Conservation (phyloP, 1,284 basidiomycete species). For the Cerrena zonata region DNA sequence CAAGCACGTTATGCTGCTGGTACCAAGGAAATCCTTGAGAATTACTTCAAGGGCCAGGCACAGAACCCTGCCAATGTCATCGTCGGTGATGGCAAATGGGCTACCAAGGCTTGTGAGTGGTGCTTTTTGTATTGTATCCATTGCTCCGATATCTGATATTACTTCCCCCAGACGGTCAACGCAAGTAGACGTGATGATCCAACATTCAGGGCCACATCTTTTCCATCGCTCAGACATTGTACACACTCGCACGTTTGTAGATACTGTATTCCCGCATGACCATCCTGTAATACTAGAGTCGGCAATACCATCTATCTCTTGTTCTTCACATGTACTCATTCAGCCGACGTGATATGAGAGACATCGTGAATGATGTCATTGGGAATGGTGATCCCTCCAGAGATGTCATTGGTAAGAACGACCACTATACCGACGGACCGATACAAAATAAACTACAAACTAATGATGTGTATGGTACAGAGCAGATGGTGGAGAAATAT, state of each 20-base stretch:
- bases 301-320: neutral
- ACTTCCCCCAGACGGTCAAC: conserved; percentile 11
- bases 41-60: conserved; percentile 63
- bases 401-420: too few species aligned
- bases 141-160: neutral
- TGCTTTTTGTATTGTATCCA: neutral
- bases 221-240: too few species aligned
- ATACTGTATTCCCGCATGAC: too few species aligned
- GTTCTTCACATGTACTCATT: too few species aligned
- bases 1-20: conserved; percentile 85
- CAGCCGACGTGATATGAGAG: too few species aligned
- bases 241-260: too few species aligned
- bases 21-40: conserved; percentile 73
- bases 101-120: conserved; percentile 12
- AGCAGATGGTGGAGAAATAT: neutral
- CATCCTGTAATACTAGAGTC: neutral
- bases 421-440: too few species aligned
- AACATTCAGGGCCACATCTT: too few species aligned
- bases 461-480: neutral
- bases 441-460: neutral
- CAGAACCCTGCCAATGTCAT: conserved; percentile 83
- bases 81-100: conserved; percentile 42
- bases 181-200: too few species aligned
- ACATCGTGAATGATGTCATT: too few species aligned
- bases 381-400: too few species aligned